Percentiles rank a stretch among this genome's conserved stretches.
Conservation (phyloP, 345 rosid species). For the rapeseed (Brassica napus) region DNA sequence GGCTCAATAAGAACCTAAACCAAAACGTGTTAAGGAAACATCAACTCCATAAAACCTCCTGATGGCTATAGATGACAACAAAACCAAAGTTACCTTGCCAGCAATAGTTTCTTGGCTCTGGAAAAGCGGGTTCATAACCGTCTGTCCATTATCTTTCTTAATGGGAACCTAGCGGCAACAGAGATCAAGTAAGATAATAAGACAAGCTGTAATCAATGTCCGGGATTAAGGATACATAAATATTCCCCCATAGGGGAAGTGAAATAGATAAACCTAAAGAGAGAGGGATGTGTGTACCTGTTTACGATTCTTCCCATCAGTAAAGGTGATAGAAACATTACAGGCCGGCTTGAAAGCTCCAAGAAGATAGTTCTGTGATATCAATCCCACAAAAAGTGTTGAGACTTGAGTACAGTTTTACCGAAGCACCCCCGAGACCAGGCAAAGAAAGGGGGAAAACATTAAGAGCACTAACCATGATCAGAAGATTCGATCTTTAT, state of each 20-base stretch:
- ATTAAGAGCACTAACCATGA: conserved; percentile 37
- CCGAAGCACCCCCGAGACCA: background rate
- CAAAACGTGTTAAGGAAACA: background rate
- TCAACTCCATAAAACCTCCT: background rate
- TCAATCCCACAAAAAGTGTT: background rate
- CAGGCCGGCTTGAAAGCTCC: conserved; percentile 98
- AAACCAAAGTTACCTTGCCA: conserved; percentile 64
- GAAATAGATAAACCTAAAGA: background rate
- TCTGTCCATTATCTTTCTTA: conserved; percentile 97
- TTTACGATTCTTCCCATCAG: conserved; percentile 84
- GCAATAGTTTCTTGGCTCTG: conserved; percentile 93
- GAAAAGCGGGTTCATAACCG: conserved; percentile 72
- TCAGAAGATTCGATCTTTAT: conserved; percentile 18
- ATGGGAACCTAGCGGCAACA: conserved; percentile 62
- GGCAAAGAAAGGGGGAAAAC: background rate
- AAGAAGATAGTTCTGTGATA: conserved; percentile 73
- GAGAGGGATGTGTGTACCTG: conserved; percentile 48
- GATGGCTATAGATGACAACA: background rate
- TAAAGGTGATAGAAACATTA: conserved; percentile 64
- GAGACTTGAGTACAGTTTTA: background rate
- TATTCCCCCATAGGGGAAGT: no score
- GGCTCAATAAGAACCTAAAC: conserved; percentile 79
- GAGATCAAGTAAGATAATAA: conserved; percentile 10
- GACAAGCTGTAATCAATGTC: background rate
- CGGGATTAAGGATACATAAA: background rate